phyloP scores from a whole-genome alignment of 331 rosid species.

The Malus hybrid region DNA sequence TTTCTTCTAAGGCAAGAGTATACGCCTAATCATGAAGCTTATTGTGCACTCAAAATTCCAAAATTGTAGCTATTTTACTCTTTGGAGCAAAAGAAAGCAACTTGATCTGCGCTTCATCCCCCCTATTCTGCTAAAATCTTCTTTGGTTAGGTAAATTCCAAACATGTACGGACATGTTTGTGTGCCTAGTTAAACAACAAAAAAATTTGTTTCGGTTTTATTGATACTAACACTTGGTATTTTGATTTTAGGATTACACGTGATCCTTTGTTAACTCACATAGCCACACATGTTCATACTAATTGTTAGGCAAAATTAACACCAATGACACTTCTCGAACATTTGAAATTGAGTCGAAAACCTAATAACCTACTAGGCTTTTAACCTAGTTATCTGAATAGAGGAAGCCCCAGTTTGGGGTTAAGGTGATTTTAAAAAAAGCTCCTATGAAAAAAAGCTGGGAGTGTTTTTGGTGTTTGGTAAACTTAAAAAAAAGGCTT shows the following conservation, averaged over 20 bases:
- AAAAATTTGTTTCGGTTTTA: background rate
- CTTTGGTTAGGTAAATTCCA: constrained; percentile 2
- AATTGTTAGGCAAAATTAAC: background rate
- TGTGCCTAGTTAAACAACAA: background rate
- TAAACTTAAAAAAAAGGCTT: too few species aligned
- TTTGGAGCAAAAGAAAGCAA: constrained; percentile 14
- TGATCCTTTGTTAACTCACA: background rate
- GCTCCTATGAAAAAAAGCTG: too few species aligned
- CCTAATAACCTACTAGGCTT: background rate
- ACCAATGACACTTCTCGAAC: background rate
- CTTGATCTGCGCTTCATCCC: background rate
- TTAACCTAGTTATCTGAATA: background rate
- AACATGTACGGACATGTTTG: constrained; percentile 8
- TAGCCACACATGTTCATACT: background rate
- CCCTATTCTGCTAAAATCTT: constrained; percentile 18
- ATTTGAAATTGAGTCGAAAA: background rate
- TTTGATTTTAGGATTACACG: background rate
- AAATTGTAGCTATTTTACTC: constrained; percentile 4
- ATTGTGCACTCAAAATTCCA: constrained; percentile 14
- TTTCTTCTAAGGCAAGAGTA: constrained; percentile 38
- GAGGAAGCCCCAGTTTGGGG: too few species aligned
- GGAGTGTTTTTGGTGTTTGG: too few species aligned
- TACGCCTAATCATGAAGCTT: constrained; percentile 21
- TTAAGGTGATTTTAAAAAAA: too few species aligned
- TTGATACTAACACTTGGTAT: background rate